phyloP scores from a whole-genome alignment of 768 basidiomycete genomes.

The Kockovaella imperatae region DNA sequence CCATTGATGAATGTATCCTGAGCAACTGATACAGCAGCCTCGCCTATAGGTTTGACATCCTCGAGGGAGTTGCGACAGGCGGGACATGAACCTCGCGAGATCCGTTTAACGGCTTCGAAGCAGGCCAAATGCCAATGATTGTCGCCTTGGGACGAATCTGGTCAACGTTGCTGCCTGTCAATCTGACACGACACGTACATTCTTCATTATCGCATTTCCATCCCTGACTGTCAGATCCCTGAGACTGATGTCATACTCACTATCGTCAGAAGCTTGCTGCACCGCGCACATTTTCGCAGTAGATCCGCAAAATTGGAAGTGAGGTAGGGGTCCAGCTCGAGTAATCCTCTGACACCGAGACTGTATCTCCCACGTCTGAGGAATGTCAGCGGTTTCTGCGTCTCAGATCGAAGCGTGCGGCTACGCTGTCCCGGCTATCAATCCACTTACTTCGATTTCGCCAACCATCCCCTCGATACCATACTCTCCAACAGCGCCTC shows the following conservation, averaged over 20 bases:
- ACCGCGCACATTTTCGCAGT: slow-evolving; percentile 29
- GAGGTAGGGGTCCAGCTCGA: slow-evolving; percentile 35
- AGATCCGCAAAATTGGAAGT: slow-evolving; percentile 25
- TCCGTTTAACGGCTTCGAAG: slow-evolving; percentile 12
- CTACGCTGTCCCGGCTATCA: no score
- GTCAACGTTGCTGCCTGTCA: no score
- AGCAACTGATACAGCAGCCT: slow-evolving; percentile 20
- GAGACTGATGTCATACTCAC: slow-evolving; percentile 14
- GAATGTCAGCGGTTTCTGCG: slow-evolving; percentile 3
- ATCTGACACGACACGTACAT: slow-evolving; percentile 14
- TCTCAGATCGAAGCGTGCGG: neutral
- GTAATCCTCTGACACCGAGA: slow-evolving; percentile 23
- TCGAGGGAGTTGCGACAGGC: slow-evolving; percentile 19
- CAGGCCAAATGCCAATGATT: slow-evolving; percentile 33
- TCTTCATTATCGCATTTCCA: slow-evolving; percentile 17
- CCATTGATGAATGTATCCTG: slow-evolving; percentile 18
- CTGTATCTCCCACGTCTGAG: slow-evolving; percentile 36
- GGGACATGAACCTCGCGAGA: slow-evolving; percentile 17
- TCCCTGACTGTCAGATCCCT: slow-evolving; percentile 15
- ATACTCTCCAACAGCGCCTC: slow-evolving; percentile 26
- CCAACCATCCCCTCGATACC: slow-evolving; percentile 38
- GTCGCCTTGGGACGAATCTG: slow-evolving; percentile 10
- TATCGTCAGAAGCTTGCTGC: slow-evolving; percentile 27
- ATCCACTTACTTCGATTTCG: slow-evolving; percentile 31
- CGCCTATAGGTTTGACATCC: slow-evolving; percentile 24